Conservation (phyloP, 2,329 filamentous ascomycete genomes). For the Xylariaceae sp. region DNA sequence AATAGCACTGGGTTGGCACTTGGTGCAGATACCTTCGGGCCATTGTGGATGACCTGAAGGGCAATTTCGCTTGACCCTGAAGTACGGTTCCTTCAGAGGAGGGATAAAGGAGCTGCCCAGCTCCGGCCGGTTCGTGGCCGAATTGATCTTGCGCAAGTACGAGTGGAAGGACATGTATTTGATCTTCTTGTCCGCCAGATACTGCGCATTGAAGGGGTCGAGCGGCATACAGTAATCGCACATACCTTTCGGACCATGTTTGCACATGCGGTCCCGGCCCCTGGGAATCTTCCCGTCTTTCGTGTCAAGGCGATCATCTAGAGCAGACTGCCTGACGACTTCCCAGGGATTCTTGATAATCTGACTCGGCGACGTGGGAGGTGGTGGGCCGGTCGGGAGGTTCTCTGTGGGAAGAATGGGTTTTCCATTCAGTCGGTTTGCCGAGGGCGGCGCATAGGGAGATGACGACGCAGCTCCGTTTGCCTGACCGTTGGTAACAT, state of each 20-base stretch:
- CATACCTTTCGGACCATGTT: constrained; percentile 95
- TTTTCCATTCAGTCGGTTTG: constrained; percentile 72
- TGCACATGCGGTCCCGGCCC: constrained; percentile 60
- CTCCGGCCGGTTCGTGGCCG: constrained; percentile 93
- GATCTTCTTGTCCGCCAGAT: constrained; percentile 93
- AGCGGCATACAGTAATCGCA: constrained; percentile 98
- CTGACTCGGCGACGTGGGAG: constrained; percentile 51
- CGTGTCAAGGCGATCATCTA: constrained; percentile 84
- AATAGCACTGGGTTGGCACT: constrained; percentile 96
- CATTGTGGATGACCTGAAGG: constrained; percentile 90
- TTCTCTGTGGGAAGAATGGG: constrained; percentile 67
- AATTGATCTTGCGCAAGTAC: constrained; percentile 90
- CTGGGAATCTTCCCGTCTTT: constrained; percentile 64
- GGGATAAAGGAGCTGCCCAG: constrained; percentile 93
- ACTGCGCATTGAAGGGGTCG: constrained; percentile 86
- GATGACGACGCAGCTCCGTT: constrained; percentile 34
- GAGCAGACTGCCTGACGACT: constrained; percentile 75
- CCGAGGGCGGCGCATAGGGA: constrained; percentile 39
- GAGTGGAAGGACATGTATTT: constrained; percentile 97
- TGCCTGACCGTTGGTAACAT: constrained; percentile 36
- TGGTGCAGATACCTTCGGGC: constrained; percentile 96
- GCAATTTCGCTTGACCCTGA: constrained; percentile 81
- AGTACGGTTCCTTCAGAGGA: constrained; percentile 87
- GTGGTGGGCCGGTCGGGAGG: constrained; percentile 57
- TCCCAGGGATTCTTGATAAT: constrained; percentile 90